Base-by-base conservation (phyloP, 2,329 filamentous ascomycete genomes). In the Xylaria sp. region DNA sequence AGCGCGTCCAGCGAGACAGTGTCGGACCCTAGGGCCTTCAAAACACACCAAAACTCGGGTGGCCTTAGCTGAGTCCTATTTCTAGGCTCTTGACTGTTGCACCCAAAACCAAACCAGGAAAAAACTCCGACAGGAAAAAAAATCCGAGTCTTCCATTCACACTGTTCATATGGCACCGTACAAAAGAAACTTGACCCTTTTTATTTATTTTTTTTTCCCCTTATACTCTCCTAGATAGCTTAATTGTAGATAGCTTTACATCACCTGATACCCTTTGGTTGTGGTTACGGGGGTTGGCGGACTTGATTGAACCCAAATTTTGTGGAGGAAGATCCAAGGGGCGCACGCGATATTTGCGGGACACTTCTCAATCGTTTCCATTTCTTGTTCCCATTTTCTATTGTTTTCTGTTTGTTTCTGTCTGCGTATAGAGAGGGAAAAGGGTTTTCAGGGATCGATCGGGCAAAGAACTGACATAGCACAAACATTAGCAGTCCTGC, bases 211-310 rank as follows among this genome's bases (percentile, higher is more conserved):
- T 57, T 45, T 42, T 57, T 57, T 40, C 35, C 60, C 66, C 64
- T 47, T 1, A 37, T 15, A 46, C 35, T 60, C 42, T 51, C 65
- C 66, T 64, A 61, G 53, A 60, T 63, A 61, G 69, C 55, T 53
- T 71, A 74, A 73, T 73, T 71, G 72, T 74, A 75, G 73, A 75
- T 75, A 74, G 73, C 64, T 56, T 46, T 71, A 63, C 67, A 68
- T 59, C 65, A 67, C 61, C 68, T 71, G 73, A 74, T 74, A 74
- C 73, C 73, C 73, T 63, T 31, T 67, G 67, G 63, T 53, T 40
- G 64, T 51, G 63, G 68, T 64, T 65, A 69, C 63, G 57, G 59
- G 57, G 65, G 60, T 61, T 52, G 57, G 42, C 37, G 42, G 35
- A 37, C 45, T 52, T 49, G 53, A 43, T 38, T 46, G 50, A 51